Conservation (phyloP, 1,284 basidiomycete species). For the Peniophora sp. region DNA sequence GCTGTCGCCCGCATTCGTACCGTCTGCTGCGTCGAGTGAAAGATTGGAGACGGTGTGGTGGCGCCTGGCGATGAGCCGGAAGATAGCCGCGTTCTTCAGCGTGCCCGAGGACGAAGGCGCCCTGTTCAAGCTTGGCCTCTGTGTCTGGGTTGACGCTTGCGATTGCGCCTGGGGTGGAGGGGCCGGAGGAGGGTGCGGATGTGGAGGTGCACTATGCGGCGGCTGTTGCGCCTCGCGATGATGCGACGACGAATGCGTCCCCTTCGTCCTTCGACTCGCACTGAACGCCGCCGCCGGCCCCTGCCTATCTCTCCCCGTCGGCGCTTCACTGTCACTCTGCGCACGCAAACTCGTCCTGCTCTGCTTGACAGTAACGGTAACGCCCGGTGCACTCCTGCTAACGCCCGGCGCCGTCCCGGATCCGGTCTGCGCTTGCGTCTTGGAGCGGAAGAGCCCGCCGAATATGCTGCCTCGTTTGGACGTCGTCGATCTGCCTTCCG, state of each 20-base stretch:
- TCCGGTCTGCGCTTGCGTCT: constrained; percentile 23
- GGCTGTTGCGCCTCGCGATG: no score
- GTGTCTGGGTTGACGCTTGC: neutral
- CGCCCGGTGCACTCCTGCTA: constrained; percentile 16
- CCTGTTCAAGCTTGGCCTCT: no score
- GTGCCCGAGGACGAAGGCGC: neutral
- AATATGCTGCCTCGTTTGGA: constrained; percentile 25
- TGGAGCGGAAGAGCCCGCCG: constrained; percentile 26
- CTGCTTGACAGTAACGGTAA: constrained; percentile 6
- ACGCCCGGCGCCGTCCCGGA: constrained; percentile 15
- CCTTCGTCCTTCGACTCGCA: no score
- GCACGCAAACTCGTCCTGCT: no score
- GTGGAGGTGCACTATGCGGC: neutral
- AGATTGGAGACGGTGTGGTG: constrained; percentile 63
- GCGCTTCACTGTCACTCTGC: no score
- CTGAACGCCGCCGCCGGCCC: no score
- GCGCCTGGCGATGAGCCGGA: constrained; percentile 52
- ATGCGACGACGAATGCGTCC: no score
- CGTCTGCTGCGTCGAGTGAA: constrained; percentile 68
- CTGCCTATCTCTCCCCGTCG: no score
- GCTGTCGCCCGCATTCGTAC: constrained; percentile 56
- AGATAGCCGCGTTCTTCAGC: constrained; percentile 24
- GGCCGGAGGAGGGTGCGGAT: neutral
- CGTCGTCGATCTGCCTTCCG: constrained; percentile 14
- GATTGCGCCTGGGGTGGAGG: neutral